Conservation (phyloP, 2,329 filamentous ascomycete species). For the Ceratocystis alfenasii region DNA sequence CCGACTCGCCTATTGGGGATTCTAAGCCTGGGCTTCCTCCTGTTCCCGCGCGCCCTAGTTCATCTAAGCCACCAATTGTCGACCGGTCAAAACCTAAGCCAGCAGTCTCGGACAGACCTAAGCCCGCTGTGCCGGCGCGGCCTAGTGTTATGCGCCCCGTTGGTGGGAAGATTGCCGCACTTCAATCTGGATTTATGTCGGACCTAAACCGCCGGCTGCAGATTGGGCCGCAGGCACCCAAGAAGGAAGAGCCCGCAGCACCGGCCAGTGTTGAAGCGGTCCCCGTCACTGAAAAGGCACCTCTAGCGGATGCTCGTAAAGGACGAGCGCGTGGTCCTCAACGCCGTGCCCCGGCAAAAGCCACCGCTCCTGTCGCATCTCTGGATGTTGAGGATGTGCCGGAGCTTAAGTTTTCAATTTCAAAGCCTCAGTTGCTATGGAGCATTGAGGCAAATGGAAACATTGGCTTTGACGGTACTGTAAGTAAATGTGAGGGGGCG, state of each 20-base stretch:
- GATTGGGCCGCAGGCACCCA: slow-evolving; percentile 68
- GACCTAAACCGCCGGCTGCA: slow-evolving; percentile 84
- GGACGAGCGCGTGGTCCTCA: slow-evolving; percentile 79
- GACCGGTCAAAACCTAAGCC: slow-evolving; percentile 44
- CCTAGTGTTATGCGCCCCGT: slow-evolving; percentile 43
- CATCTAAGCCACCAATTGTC: slow-evolving; percentile 23
- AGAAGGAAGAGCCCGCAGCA: slow-evolving; percentile 55
- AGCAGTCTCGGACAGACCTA: slow-evolving; percentile 41
- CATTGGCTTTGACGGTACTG: slow-evolving; percentile 34
- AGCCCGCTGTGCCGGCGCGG: slow-evolving; percentile 63
- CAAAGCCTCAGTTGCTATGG: slow-evolving; percentile 38
- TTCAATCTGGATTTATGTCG: slow-evolving; percentile 85
- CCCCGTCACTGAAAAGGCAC: slow-evolving; percentile 42
- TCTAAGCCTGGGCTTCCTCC: slow-evolving; percentile 2
- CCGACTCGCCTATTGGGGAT: neutral
- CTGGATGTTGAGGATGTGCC: slow-evolving; percentile 27
- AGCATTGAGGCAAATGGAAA: slow-evolving; percentile 40
- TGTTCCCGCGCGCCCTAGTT: slow-evolving; percentile 29
- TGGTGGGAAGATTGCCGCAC: slow-evolving; percentile 76
- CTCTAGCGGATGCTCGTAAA: slow-evolving; percentile 82
- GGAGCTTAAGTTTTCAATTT: slow-evolving; percentile 36
- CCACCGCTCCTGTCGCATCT: slow-evolving; percentile 31
- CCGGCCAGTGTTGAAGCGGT: slow-evolving; percentile 43
- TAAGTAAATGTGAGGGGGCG: slow-evolving; percentile 7
- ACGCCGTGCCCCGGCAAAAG: slow-evolving; percentile 53